Percentiles rank a stretch among this genome's conserved stretches.
Conservation (phyloP, 2,329 filamentous ascomycete species). For the Aspergillus bombycis region DNA sequence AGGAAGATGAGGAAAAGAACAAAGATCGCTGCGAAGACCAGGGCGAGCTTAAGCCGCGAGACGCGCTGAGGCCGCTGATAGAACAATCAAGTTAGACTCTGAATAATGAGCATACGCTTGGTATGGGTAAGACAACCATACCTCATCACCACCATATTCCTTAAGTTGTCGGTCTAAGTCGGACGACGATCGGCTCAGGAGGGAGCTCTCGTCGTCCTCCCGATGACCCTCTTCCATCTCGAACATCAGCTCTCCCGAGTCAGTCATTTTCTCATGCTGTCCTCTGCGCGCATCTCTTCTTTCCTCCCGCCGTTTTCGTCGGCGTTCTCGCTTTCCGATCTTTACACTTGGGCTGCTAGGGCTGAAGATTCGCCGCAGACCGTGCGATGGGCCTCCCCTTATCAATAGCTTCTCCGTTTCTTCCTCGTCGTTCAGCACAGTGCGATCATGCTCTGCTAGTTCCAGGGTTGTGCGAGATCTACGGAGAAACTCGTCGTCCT, state of each 20-base stretch:
- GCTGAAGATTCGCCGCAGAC: conserved; percentile 46
- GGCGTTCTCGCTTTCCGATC: conserved; percentile 56
- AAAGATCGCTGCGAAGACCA: conserved; percentile 50
- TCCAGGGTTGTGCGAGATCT: conserved; percentile 70
- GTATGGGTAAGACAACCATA: conserved; percentile 20
- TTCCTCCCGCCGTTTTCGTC: conserved; percentile 53
- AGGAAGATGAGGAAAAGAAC: conserved; percentile 59
- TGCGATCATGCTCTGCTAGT: conserved; percentile 68
- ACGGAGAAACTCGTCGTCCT: conserved; percentile 70
- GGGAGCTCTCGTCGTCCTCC: conserved; percentile 64
- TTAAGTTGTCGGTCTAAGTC: conserved; percentile 51
- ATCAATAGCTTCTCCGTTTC: conserved; percentile 55
- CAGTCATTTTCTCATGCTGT: conserved; percentile 59
- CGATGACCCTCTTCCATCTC: conserved; percentile 79
- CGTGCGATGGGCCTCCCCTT: conserved; percentile 40
- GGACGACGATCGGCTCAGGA: conserved; percentile 62
- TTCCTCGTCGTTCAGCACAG: conserved; percentile 76
- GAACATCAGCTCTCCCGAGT: conserved; percentile 79
- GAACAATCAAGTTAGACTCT: background rate
- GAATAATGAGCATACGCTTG: background rate
- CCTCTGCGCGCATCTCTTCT: conserved; percentile 38
- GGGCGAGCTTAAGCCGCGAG: conserved; percentile 39
- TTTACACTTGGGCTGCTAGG: conserved; percentile 52
- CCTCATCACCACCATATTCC: conserved; percentile 35
- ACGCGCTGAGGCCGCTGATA: conserved; percentile 23